Evolutionary conservation across 176 grass and related monocot species (phyloP).

Genomic region (maize (Zea mays)): DNA sequence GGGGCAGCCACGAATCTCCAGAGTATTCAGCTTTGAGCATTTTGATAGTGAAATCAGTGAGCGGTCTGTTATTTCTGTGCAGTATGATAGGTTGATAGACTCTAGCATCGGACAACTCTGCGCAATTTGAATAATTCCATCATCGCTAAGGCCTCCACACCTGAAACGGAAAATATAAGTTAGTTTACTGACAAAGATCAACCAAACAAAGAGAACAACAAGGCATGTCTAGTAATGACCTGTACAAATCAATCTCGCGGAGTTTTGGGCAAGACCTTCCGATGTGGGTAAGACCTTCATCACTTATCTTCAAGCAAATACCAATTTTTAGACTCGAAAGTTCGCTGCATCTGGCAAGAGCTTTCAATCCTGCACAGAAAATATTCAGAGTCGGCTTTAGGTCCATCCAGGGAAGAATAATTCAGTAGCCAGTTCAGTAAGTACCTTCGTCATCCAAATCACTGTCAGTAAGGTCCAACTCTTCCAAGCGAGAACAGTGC

Average conservation of each 20-base stretch:
- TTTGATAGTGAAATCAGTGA: slow-evolving; percentile 63
- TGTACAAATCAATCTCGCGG: slow-evolving; percentile 83
- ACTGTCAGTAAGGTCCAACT: slow-evolving; percentile 76
- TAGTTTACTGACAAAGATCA: not conserved
- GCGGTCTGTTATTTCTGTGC: slow-evolving; percentile 66
- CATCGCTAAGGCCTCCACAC: slow-evolving; percentile 68
- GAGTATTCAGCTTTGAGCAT: slow-evolving; percentile 60
- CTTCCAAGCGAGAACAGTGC: slow-evolving; percentile 57
- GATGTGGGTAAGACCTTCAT: slow-evolving; percentile 70
- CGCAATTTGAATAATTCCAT: slow-evolving; percentile 60
- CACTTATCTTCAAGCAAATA: slow-evolving; percentile 77
- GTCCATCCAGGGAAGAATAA: not conserved
- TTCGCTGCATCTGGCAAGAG: slow-evolving; percentile 56
- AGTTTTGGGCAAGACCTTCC: slow-evolving; percentile 63
- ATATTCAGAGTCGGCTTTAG: slow-evolving; percentile 3
- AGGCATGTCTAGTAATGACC: slow-evolving; percentile 28
- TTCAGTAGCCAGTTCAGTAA: slow-evolving; percentile 18
- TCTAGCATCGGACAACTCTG: slow-evolving; percentile 63
- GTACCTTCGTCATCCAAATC: slow-evolving; percentile 87
- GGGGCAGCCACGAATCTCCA: slow-evolving; percentile 72
- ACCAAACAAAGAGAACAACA: not conserved
- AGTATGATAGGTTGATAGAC: slow-evolving; percentile 75
- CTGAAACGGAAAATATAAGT: slow-evolving; percentile 46
- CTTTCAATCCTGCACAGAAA: slow-evolving; percentile 63
- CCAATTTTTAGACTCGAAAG: slow-evolving; percentile 80